Evolutionary conservation across 1,284 basidiomycete species (phyloP).

Genomic region (Pseudozyma thailandica): DNA sequence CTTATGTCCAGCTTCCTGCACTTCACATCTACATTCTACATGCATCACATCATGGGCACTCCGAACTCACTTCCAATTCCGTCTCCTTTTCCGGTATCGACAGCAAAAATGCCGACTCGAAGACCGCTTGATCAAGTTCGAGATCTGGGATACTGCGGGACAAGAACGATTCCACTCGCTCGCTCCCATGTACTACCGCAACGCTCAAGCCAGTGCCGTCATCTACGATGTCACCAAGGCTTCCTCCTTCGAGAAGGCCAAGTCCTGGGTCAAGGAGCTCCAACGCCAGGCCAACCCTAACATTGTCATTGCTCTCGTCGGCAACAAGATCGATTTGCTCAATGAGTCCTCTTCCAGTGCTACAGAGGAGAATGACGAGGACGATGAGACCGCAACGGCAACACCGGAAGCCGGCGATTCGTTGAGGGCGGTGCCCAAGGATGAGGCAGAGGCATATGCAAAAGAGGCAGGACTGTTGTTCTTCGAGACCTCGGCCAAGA

Average conservation of each 20-base stretch:
- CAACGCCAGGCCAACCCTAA: conserved; percentile 99
- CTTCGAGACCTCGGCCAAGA: conserved; percentile 98
- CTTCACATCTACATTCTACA: no score
- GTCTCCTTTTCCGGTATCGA: not conserved
- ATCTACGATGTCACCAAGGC: conserved; percentile 94
- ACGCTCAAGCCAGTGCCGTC: conserved; percentile 96
- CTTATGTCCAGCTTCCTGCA: not conserved
- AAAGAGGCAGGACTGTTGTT: conserved; percentile 91
- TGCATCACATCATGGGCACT: no score
- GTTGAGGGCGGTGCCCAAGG: conserved; percentile 69
- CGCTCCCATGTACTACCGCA: conserved; percentile 97
- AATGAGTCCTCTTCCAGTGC: conserved; percentile 72
- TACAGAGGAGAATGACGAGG: conserved; percentile 46
- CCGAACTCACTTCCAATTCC: not conserved
- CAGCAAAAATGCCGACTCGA: conserved; percentile 75
- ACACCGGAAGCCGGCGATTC: conserved; percentile 36
- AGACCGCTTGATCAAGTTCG: conserved; percentile 81
- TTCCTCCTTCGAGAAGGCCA: conserved; percentile 95
- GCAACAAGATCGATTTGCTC: conserved; percentile 81
- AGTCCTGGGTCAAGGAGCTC: conserved; percentile 99
- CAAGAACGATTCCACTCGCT: conserved; percentile 94
- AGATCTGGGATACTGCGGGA: conserved; percentile 95
- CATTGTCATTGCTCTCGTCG: conserved; percentile 81
- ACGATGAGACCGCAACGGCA: conserved; percentile 71
- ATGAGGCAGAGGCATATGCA: conserved; percentile 96